Evolutionary conservation across 352 stramenopile species (phyloP), one percentile per base, ranked within the genome.

Genomic region (Plasmopara muralis): DNA sequence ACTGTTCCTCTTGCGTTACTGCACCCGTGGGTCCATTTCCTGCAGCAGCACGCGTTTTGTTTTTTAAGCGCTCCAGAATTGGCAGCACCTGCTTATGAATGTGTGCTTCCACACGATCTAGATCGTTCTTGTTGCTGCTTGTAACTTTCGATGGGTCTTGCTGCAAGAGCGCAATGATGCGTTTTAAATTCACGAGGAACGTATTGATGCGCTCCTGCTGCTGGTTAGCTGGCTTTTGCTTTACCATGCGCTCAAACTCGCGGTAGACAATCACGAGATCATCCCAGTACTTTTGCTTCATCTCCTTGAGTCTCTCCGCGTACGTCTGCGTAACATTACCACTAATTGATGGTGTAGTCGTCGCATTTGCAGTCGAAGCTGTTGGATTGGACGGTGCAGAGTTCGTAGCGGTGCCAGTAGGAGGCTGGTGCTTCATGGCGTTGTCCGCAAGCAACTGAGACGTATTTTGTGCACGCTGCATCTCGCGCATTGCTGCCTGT

Each of bases 201-300:
- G 77, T 85, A 46, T 87, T 89, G 43, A 90, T 89, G 0, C 82
- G 82, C 47, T 89, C 79, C 38, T 88, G 77, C 47, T 92, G 79
- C 52, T 87, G 77, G 13, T 83, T 86, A 9, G 74, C 71, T 0
- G 75, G 77, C 40, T 90, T 89, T 54, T 92, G 77, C 57, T 87
- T 85, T 28, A 88, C 82, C 82, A 92, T 89, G 28, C 79, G 72
- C 45, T 89, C 79, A 47, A 92, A 90, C 49, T 92, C 82, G n/a
- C 73, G 72, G 50, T 88, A 89, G 15, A 92, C 82, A 43, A 90
- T 77, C 43, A 92, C 72, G 9, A 92, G 47, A 45, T 89, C 79
- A 25, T 92, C 75, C 79, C 79, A 92, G 43, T 92, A 90, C 53
- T 92, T 92, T 16, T 61, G 56, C 47, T 85, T 87, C 61, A 89